Evolutionary conservation across 371 early-diverging fungal genomes (phyloP).

Genomic region (Mortierella sp.): DNA sequence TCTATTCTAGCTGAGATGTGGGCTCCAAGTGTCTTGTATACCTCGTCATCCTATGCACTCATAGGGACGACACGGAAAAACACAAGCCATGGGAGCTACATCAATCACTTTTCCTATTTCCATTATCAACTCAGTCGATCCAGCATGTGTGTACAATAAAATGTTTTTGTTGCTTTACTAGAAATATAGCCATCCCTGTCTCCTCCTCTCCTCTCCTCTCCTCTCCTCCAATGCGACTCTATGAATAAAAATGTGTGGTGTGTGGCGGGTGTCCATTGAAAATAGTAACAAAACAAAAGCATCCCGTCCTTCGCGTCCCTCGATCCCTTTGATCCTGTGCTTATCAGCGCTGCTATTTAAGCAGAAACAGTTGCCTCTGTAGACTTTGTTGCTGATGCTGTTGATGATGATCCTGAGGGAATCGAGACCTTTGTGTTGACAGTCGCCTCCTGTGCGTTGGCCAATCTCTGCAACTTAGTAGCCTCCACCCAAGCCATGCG

Average conservation of each 20-base stretch:
- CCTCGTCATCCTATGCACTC: background rate
- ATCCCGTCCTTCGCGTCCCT: background rate
- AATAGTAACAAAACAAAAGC: background rate
- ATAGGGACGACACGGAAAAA: background rate
- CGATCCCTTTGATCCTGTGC: background rate
- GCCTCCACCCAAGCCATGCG: constrained; percentile 78
- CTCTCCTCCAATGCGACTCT: background rate
- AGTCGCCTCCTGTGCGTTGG: constrained; percentile 33
- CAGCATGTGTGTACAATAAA: background rate
- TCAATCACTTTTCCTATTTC: background rate
- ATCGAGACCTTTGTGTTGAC: constrained; percentile 42
- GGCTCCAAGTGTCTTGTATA: constrained; percentile 1
- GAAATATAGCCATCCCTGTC: background rate
- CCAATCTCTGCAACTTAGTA: constrained; percentile 45
- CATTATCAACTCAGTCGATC: background rate
- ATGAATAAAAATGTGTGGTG: constrained; percentile 9
- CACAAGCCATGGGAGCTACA: background rate
- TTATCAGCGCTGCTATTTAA: background rate
- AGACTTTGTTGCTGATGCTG: constrained; percentile 27
- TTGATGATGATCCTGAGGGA: constrained; percentile 12
- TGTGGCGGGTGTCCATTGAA: background rate
- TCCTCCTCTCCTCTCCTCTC: no score
- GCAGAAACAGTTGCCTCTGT: constrained; percentile 18
- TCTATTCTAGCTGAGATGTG: background rate
- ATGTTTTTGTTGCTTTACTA: background rate